Conservation (phyloP, 148 eudicot species). For the Fagopyrum tataricum region DNA sequence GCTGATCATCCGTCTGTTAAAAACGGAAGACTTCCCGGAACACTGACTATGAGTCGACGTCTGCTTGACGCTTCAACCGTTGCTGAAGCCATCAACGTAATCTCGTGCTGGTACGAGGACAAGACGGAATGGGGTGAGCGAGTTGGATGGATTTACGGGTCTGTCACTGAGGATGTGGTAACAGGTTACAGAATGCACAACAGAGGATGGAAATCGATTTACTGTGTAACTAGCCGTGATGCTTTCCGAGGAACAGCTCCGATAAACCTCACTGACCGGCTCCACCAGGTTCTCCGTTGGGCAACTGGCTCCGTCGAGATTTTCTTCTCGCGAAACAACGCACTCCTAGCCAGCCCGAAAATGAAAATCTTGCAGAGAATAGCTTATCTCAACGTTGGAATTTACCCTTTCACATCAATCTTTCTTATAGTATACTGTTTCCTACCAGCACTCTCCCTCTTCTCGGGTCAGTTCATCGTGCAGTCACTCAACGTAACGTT, state of each 20-base stretch:
- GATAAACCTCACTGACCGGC: constrained; percentile 83
- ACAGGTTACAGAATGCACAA: constrained; percentile 96
- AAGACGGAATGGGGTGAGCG: constrained; percentile 93
- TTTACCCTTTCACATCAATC: constrained; percentile 88
- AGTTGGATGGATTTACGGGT: constrained; percentile 96
- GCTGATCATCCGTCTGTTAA: constrained; percentile 88
- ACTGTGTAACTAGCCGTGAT: constrained; percentile 83
- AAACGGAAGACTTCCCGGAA: constrained; percentile 86
- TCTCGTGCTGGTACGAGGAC: constrained; percentile 94
- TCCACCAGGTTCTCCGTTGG: constrained; percentile 96
- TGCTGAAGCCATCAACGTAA: constrained; percentile 82
- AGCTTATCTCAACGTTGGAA: constrained; percentile 86
- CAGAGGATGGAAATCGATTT: constrained; percentile 85
- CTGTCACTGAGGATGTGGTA: constrained; percentile 91
- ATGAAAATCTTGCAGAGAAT: constrained; percentile 75
- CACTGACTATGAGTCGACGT: constrained; percentile 75
- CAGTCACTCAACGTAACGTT: constrained; percentile 63
- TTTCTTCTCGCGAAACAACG: constrained; percentile 88
- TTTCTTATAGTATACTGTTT: constrained; percentile 90
- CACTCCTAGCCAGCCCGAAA: constrained; percentile 57
- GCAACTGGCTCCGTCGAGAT: constrained; percentile 97
- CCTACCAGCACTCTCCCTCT: constrained; percentile 86
- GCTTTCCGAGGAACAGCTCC: constrained; percentile 97
- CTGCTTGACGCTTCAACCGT: constrained; percentile 85
- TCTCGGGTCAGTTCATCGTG: constrained; percentile 90